phyloP scores from a whole-genome alignment of 768 basidiomycete species.

The Boletus rubropictus region DNA sequence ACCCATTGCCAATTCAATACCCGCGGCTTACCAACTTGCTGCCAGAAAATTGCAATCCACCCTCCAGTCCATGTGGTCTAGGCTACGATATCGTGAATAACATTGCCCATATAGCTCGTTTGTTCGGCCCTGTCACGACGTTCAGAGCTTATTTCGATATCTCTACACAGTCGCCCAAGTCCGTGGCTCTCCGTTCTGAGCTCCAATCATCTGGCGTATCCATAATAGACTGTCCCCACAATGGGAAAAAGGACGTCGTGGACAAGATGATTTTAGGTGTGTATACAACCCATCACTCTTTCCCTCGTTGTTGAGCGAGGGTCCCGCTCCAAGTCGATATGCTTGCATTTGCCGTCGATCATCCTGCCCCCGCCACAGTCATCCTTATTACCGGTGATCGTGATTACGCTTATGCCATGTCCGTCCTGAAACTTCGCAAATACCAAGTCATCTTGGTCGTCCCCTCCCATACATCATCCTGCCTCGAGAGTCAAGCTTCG shows the following conservation, averaged over 20 bases:
- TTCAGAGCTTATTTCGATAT: constrained; percentile 54
- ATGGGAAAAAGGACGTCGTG: constrained; percentile 33
- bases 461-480: constrained; percentile 36
- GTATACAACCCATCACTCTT: constrained; percentile 4
- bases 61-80: constrained; percentile 31
- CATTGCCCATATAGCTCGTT: constrained; percentile 40
- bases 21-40: constrained; percentile 4
- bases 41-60: constrained; percentile 29
- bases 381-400: constrained; percentile 63
- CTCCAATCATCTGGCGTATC: constrained; percentile 43
- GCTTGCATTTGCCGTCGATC: constrained; percentile 61
- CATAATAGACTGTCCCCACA: constrained; percentile 33
- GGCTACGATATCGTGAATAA: constrained; percentile 40
- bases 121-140: constrained; percentile 41
- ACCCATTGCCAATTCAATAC: not conserved
- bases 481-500: constrained; percentile 51
- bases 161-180: constrained; percentile 35
- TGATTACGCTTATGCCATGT: constrained; percentile 61
- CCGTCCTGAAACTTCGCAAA: constrained; percentile 47
- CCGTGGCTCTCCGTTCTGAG: constrained; percentile 34
- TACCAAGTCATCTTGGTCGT: constrained; percentile 50
- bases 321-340: constrained; percentile 50
- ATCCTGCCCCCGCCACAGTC: constrained; percentile 46
- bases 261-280: constrained; percentile 46
- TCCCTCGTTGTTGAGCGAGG: constrained; percentile 1